Conservation (phyloP, 2,329 filamentous ascomycete species). For the Zasmidium cellare region DNA sequence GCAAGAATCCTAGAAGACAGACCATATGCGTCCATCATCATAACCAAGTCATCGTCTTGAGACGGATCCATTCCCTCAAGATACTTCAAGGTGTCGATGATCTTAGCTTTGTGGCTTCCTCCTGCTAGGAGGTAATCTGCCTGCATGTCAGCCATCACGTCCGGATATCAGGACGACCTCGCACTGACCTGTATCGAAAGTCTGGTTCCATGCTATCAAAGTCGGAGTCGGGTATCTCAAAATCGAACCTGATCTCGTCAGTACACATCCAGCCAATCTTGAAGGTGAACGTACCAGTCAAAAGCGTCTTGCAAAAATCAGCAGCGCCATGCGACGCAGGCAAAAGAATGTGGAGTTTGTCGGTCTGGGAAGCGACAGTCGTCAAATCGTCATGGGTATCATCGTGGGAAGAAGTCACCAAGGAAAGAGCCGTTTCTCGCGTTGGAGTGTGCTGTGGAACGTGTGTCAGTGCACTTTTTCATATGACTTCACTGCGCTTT, state of each 20-base stretch:
- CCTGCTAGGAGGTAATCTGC: constrained; percentile 15
- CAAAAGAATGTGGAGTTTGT: constrained; percentile 21
- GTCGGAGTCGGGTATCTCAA: constrained; percentile 22
- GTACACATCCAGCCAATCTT: too few species aligned
- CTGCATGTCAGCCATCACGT: not conserved
- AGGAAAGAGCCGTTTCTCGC: not conserved
- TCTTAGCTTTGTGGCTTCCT: constrained; percentile 26
- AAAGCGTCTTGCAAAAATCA: constrained; percentile 24
- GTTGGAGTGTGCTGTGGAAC: not conserved
- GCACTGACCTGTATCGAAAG: constrained; percentile 5
- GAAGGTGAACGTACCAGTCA: constrained; percentile 16
- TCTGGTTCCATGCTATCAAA: constrained; percentile 24
- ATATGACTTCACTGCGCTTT: not conserved
- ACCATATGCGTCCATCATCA: constrained; percentile 30
- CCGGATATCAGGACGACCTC: too few species aligned
- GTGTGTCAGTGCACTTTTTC: not conserved
- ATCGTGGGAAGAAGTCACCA: not conserved
- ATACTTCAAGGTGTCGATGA: constrained; percentile 20
- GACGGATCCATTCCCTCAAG: constrained; percentile 15
- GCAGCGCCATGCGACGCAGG: constrained; percentile 19
- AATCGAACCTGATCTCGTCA: not conserved
- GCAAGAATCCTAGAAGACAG: not conserved
- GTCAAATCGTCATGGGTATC: not conserved
- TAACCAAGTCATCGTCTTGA: constrained; percentile 23
- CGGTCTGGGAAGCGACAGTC: not conserved